phyloP scores from a whole-genome alignment of 2,329 filamentous ascomycete genomes.

The Magnaporthiopsis poae region DNA sequence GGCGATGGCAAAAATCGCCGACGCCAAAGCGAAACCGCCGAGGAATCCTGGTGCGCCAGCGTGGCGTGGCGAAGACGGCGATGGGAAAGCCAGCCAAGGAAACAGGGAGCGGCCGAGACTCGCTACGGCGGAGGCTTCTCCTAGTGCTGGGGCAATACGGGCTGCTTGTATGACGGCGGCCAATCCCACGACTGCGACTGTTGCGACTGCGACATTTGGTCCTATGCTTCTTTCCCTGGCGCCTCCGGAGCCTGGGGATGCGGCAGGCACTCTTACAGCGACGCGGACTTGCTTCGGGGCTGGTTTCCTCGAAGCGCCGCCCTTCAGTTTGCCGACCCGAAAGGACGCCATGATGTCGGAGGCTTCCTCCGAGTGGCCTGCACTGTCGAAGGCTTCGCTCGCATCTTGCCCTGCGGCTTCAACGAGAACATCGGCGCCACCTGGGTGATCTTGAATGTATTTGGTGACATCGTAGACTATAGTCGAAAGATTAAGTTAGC shows the following conservation, averaged over 20 bases:
- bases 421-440: constrained; percentile 56
- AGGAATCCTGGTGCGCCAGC: constrained; percentile 21
- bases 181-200: background rate
- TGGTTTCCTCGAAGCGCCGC: constrained; percentile 13
- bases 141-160: background rate
- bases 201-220: background rate
- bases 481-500: background rate
- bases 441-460: constrained; percentile 83
- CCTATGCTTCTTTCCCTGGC: background rate
- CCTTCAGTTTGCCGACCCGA: constrained; percentile 28
- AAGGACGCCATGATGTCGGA: constrained; percentile 27
- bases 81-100: constrained; percentile 13
- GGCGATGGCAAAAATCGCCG: constrained; percentile 22
- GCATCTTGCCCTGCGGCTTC: constrained; percentile 1
- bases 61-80: constrained; percentile 6
- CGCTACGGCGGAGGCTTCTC: background rate
- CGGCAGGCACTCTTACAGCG: background rate
- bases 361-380: constrained; percentile 64
- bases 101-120: constrained; percentile 10
- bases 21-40: constrained; percentile 28
- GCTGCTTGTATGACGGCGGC: background rate
- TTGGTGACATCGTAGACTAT: constrained; percentile 84
- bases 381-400: constrained; percentile 72
- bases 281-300: constrained; percentile 7
- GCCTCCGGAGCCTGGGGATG: background rate